Conservation (phyloP, 1,284 basidiomycete species). For the Cryptococcus amylolentus region DNA sequence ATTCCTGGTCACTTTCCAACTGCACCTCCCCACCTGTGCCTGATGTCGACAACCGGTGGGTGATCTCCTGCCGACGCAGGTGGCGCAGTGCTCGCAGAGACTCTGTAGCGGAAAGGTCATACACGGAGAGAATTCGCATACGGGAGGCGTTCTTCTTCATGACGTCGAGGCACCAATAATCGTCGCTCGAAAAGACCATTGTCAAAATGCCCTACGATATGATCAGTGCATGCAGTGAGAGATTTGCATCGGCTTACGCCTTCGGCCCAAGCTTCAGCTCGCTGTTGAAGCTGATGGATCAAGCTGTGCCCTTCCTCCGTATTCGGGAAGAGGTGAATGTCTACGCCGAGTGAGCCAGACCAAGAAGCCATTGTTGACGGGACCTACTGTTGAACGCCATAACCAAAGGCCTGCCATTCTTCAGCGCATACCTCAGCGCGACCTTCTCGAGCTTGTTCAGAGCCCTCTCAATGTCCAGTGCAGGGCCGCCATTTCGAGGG, state of each 20-base stretch:
- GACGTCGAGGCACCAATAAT: constrained; percentile 60
- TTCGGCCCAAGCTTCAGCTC: constrained; percentile 80
- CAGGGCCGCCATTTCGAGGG: constrained; percentile 76
- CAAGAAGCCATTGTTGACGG: not conserved
- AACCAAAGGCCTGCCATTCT: constrained; percentile 65
- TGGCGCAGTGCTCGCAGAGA: constrained; percentile 60
- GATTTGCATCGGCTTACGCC: constrained; percentile 54
- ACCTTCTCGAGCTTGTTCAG: constrained; percentile 84
- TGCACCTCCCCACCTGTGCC: constrained; percentile 19
- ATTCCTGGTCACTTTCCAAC: constrained; percentile 45
- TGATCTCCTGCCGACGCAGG: constrained; percentile 52
- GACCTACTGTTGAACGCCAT: constrained; percentile 62
- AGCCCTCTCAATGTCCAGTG: constrained; percentile 77
- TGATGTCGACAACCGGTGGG: constrained; percentile 1
- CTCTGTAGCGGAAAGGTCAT: constrained; percentile 64
- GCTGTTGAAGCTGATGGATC: constrained; percentile 75
- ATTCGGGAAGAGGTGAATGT: constrained; percentile 72
- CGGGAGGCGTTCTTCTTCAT: constrained; percentile 62
- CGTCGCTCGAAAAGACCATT: constrained; percentile 74
- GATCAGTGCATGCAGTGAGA: constrained; percentile 2
- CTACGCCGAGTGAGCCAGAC: constrained; percentile 15
- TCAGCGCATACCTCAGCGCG: constrained; percentile 60
- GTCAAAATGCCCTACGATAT: constrained; percentile 62
- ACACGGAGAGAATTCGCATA: constrained; percentile 72
- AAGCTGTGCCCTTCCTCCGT: constrained; percentile 72